phyloP scores from a whole-genome alignment of 495 filamentous ascomycete genomes.

The Penicillium fimorum region DNA sequence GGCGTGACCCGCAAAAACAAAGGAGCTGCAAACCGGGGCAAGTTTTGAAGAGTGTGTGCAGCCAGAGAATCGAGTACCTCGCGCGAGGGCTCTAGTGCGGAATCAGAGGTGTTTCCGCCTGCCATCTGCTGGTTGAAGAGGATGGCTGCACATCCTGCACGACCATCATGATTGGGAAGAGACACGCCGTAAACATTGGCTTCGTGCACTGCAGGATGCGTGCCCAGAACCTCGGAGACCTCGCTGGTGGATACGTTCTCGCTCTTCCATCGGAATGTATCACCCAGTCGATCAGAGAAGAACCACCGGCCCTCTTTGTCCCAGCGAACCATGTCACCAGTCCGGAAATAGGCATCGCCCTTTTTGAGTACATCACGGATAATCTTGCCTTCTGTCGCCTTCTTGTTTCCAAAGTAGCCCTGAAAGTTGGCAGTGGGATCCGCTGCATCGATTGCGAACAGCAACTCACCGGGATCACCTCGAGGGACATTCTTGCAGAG shows the following conservation, averaged over 20 bases:
- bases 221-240: conserved; percentile 65
- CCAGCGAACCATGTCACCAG: conserved; percentile 76
- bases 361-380: conserved; percentile 73
- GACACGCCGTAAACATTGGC: conserved; percentile 87
- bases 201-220: conserved; percentile 66
- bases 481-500: conserved; percentile 60
- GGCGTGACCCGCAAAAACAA: conserved; percentile 70
- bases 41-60: conserved; percentile 50
- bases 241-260: conserved; percentile 91
- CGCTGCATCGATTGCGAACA: conserved; percentile 67
- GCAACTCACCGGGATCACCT: conserved; percentile 75
- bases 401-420: conserved; percentile 79
- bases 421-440: conserved; percentile 70
- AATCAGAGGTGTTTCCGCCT: conserved; percentile 24
- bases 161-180: conserved; percentile 80
- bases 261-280: conserved; percentile 94
- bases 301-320: conserved; percentile 72
- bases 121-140: conserved; percentile 49
- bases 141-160: conserved; percentile 79
- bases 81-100: conserved; percentile 33
- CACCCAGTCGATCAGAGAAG: conserved; percentile 88
- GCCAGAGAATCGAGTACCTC: conserved; percentile 58
- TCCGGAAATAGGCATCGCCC: conserved; percentile 84
- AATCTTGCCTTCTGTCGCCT: conserved; percentile 76
- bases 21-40: conserved; percentile 76